phyloP scores from a whole-genome alignment of 495 filamentous ascomycete genomes.

The Aspergillus indologenus region DNA sequence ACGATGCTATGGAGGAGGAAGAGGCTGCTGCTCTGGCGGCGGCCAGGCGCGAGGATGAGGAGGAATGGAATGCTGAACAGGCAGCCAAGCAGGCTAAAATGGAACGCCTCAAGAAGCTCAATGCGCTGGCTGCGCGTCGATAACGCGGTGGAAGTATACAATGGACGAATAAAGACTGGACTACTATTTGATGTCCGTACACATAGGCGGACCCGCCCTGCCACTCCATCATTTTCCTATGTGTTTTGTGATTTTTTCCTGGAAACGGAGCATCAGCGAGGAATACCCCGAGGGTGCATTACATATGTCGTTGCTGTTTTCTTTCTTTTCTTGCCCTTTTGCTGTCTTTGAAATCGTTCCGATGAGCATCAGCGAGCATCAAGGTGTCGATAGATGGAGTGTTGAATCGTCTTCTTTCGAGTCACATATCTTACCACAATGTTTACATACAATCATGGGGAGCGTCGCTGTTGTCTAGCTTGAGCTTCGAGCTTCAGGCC shows the following conservation, averaged over 20 bases:
- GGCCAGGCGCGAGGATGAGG: constrained; percentile 59
- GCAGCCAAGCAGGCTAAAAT: constrained; percentile 54
- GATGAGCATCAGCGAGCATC: constrained; percentile 37
- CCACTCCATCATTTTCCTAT: constrained; percentile 10
- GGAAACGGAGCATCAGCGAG: constrained; percentile 26
- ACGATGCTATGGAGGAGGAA: constrained; percentile 57
- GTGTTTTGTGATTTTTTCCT: constrained; percentile 9
- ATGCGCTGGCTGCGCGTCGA: constrained; percentile 37
- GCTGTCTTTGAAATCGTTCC: constrained; percentile 16
- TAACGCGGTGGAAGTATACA: constrained; percentile 21
- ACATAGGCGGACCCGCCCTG: constrained; percentile 1
- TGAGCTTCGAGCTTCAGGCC: background rate
- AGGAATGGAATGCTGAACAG: constrained; percentile 52
- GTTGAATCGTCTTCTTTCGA: constrained; percentile 17
- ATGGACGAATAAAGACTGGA: constrained; percentile 12
- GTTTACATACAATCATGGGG: constrained; percentile 20
- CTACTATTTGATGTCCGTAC: background rate
- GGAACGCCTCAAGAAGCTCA: constrained; percentile 52
- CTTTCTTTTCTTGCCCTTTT: constrained; percentile 13
- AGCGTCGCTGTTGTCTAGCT: constrained; percentile 24
- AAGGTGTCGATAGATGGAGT: constrained; percentile 36
- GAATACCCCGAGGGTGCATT: constrained; percentile 29
- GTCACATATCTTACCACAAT: constrained; percentile 15
- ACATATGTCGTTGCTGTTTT: constrained; percentile 18
- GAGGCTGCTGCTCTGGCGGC: constrained; percentile 47